Base-by-base conservation (phyloP, 768 basidiomycete genomes). In the Xerocomellus amylosporus region DNA sequence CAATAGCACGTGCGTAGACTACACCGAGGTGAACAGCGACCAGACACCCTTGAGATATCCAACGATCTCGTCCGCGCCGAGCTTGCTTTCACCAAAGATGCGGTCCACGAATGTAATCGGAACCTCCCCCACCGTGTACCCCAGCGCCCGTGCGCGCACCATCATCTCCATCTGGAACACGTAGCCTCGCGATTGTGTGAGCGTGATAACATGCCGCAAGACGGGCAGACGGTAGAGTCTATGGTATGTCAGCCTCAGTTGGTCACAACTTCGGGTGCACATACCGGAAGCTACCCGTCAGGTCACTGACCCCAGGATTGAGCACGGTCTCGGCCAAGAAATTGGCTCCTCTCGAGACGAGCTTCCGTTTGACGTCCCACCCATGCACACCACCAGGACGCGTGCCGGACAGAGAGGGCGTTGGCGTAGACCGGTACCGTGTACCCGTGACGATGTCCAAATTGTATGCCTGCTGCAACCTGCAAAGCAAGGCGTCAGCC, bases 161-260 rank as follows among this genome's bases (percentile, higher is more conserved):
- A 95, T 95, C 87, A 95, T 96, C 69, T 96, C 93, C 93, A 96
- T 96, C 77, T 96, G 93, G 77, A 96, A 95, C 30, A 96, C 93
- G 63, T 95, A 96, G 9, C 93, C 93, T 59, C 90, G 89, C 3
- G 92, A 93, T 56, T 86, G 80, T 2, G 89, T 93, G 59, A 86
- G 79, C 5, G 86, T 82, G 62, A 96, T 95, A 64, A 96, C 88
- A 60, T 92, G 85, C 45, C 80, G 82, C 51, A 96, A 77, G 8
- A 90, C 93, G 1, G 79, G 77, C 12, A 83, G 69, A 37, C 89
- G 85, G 69, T 96, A 96, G 15, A 96, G 71, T 55, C 90, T 90
- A 31, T 24, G 38, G 6, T 17, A 50, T 13, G 19, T 62, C 48
- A 50, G 44, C 48, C 22, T 2, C 14, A 39, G 22, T 46, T 45